A percentile compares a stretch with the other conserved stretches of the same genome.
These are phyloP conservation scores for Thuja plicata DNA, from an alignment of 83 land plant species.

Conservation along the genomic window DNA sequence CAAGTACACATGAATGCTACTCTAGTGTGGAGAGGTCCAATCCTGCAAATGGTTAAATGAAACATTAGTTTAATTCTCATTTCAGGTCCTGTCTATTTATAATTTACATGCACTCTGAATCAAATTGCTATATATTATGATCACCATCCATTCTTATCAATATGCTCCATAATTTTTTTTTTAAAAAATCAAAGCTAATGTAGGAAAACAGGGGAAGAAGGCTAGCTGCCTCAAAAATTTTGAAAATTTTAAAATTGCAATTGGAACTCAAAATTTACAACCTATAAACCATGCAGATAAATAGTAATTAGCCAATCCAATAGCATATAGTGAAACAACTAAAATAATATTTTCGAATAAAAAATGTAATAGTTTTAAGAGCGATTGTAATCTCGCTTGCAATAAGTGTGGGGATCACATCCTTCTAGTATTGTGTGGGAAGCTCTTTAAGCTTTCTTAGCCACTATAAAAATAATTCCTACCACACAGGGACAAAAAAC, in stretches of 20 bases:
- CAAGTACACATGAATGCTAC: too few species aligned
- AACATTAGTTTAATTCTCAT: too few species aligned
- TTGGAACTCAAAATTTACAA: conserved; percentile 72
- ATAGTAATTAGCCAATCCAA: not conserved
- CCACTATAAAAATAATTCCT: conserved; percentile 83
- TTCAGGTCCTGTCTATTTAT: too few species aligned
- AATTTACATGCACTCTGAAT: too few species aligned
- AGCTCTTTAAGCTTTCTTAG: conserved; percentile 64
- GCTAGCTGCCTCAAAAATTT: conserved; percentile 11
- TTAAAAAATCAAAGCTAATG: too few species aligned
- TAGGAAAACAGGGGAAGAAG: too few species aligned
- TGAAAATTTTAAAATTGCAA: conserved; percentile 72
- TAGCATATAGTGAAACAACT: too few species aligned
- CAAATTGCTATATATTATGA: too few species aligned
- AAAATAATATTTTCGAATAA: not conserved
- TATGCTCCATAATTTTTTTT: too few species aligned
- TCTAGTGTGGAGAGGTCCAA: too few species aligned
- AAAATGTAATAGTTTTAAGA: not conserved
- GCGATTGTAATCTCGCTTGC: conserved; percentile 32
- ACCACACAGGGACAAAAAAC: conserved; percentile 75
- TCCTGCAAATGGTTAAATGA: too few species aligned
- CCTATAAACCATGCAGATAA: conserved; percentile 41
- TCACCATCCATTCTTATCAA: too few species aligned
- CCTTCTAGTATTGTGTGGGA: conserved; percentile 63
- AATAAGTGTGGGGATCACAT: conserved; percentile 70